phyloP scores from a whole-genome alignment of 2,329 filamentous ascomycete species.

The Orbilia quercus region DNA sequence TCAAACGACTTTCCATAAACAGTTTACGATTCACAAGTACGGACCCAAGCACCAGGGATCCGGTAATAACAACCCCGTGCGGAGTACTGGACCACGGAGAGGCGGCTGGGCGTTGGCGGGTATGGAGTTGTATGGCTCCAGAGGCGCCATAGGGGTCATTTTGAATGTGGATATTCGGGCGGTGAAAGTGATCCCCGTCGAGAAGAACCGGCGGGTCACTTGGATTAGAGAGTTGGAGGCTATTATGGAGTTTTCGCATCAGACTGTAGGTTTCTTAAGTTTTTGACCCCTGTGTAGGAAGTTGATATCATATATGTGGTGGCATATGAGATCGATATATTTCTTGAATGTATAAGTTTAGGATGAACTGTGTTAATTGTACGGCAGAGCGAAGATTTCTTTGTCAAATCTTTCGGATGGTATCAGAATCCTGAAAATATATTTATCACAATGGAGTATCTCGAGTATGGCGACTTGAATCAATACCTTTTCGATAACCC shows the following conservation, averaged over 20 bases:
- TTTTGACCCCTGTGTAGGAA: too few relatives aligned
- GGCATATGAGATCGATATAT: too few relatives aligned
- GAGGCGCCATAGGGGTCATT: background rate
- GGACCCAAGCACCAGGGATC: too few relatives aligned
- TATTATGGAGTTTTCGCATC: constrained; percentile 20
- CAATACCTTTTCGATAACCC: constrained; percentile 9
- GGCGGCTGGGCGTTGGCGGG: background rate
- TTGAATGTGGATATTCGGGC: background rate
- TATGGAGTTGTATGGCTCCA: constrained; percentile 12
- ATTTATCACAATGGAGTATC: constrained; percentile 60
- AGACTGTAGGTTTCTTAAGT: constrained; percentile 7
- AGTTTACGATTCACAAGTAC: too few relatives aligned
- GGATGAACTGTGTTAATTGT: background rate
- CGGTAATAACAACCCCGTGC: background rate
- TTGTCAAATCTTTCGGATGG: constrained; percentile 59
- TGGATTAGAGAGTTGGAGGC: constrained; percentile 18
- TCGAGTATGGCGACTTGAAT: constrained; percentile 58
- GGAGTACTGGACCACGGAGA: constrained; percentile 9
- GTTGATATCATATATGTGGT: too few relatives aligned
- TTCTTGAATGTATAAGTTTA: too few relatives aligned
- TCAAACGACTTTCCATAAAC: too few relatives aligned
- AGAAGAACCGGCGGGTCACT: background rate
- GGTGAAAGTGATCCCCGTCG: constrained; percentile 1
- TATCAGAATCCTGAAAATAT: constrained; percentile 52
- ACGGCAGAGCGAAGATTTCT: constrained; percentile 29